Evolutionary conservation across 129 eudicot genomes (phyloP).

Genomic region (Flaveria sonorensis): DNA sequence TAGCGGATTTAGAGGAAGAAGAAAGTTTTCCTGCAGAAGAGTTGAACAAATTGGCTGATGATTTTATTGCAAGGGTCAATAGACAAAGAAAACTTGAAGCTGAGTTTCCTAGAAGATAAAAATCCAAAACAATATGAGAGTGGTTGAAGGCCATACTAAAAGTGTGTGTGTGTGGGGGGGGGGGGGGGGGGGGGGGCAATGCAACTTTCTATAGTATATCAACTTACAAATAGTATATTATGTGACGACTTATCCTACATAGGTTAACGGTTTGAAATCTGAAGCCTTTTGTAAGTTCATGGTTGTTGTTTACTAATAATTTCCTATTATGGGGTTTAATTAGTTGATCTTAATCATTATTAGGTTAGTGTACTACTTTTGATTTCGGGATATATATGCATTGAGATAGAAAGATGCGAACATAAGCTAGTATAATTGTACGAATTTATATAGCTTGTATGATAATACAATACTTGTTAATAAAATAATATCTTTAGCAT

Average conservation of each 20-base stretch:
- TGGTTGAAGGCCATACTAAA: background rate
- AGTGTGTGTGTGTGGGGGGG: too few relatives aligned
- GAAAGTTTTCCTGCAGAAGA: slow-evolving; percentile 39
- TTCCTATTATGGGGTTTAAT: background rate
- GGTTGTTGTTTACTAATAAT: background rate
- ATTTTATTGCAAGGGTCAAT: slow-evolving; percentile 60
- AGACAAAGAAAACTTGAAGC: slow-evolving; percentile 60
- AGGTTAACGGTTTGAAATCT: background rate
- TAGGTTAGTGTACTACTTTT: too few relatives aligned
- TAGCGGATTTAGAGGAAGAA: slow-evolving; percentile 15
- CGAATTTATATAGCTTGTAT: too few relatives aligned
- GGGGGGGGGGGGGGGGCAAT: background rate
- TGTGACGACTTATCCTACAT: slow-evolving; percentile 9
- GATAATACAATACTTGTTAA: too few relatives aligned
- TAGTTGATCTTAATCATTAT: background rate
- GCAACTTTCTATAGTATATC: background rate
- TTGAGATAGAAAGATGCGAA: too few relatives aligned
- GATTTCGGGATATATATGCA: too few relatives aligned
- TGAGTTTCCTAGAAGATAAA: slow-evolving; percentile 18
- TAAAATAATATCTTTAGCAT: too few relatives aligned
- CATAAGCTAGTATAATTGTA: too few relatives aligned
- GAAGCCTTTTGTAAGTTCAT: slow-evolving; percentile 13
- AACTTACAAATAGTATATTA: background rate
- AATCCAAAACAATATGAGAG: background rate
- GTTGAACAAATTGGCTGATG: slow-evolving; percentile 62